These are phyloP conservation scores for Diplodia seriata DNA, from an alignment of 2,329 filamentous ascomycete genomes.

Conservation along the genomic window DNA sequence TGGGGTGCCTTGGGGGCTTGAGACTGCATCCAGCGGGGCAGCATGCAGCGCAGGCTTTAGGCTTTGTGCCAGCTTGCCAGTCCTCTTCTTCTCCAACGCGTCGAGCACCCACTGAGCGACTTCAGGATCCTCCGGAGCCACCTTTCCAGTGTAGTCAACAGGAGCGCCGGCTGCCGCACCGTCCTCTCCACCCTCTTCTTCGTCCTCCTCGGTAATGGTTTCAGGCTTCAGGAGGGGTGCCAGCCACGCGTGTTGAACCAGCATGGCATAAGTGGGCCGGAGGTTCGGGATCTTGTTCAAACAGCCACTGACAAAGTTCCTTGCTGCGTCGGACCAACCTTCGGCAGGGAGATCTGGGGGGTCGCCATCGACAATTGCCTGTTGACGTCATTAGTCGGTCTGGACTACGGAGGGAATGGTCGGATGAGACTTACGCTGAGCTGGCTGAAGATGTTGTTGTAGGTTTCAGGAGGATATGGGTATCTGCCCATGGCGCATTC, in stretches of 20 bases:
- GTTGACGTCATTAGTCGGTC: slow-evolving; percentile 36
- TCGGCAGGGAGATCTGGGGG: slow-evolving; percentile 83
- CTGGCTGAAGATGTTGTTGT: slow-evolving; percentile 98
- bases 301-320: slow-evolving; percentile 86
- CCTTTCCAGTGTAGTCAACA: slow-evolving; percentile 40
- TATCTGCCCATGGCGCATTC: slow-evolving; percentile 95
- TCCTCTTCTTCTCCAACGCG: slow-evolving; percentile 71
- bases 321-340: slow-evolving; percentile 78
- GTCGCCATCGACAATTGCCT: slow-evolving; percentile 99
- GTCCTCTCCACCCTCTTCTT: slow-evolving; percentile 53
- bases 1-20: slow-evolving; percentile 23
- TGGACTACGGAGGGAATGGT: neutral
- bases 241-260: slow-evolving; percentile 90
- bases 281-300: slow-evolving; percentile 91
- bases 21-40: slow-evolving; percentile 25
- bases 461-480: slow-evolving; percentile 95
- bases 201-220: slow-evolving; percentile 74
- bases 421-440: slow-evolving; percentile 74
- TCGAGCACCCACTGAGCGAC: slow-evolving; percentile 84
- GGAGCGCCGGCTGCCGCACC: slow-evolving; percentile 45
- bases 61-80: slow-evolving; percentile 61
- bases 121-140: slow-evolving; percentile 67
- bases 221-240: slow-evolving; percentile 75
- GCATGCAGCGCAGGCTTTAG: slow-evolving; percentile 69
- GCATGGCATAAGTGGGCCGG: slow-evolving; percentile 90